These are phyloP conservation scores for Dalbergia oliveri DNA, from an alignment of 306 rosid species.

Conservation along the genomic window DNA sequence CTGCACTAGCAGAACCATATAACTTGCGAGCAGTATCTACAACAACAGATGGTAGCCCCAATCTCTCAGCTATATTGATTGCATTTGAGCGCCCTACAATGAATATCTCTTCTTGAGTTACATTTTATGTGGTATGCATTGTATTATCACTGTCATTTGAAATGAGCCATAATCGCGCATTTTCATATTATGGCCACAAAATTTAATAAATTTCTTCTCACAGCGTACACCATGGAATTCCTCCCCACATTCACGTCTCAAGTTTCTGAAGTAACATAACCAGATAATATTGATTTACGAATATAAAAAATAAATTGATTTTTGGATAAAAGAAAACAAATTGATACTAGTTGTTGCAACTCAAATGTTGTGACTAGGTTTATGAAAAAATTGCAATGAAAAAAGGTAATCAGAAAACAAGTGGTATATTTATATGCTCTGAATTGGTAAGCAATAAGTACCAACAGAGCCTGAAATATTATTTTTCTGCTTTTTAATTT, in stretches of 20 bases:
- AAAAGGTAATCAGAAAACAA: neutral
- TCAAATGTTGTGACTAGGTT: neutral
- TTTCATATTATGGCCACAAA: conserved; percentile 10
- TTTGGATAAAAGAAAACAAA: neutral
- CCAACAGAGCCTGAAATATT: neutral
- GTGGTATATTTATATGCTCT: conserved; percentile 9
- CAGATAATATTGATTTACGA: conserved; percentile 8
- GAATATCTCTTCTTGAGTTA: conserved; percentile 37
- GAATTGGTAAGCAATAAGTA: neutral
- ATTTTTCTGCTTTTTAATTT: neutral
- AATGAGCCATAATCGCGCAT: conserved; percentile 29
- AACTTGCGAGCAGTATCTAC: conserved; percentile 75
- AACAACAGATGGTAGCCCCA: conserved; percentile 76
- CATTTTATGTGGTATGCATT: neutral
- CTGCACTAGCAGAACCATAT: conserved; percentile 93
- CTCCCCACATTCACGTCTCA: neutral
- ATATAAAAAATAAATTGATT: conserved; percentile 11
- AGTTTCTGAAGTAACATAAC: neutral
- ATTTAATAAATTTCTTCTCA: neutral
- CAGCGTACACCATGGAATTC: neutral
- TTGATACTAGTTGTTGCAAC: neutral
- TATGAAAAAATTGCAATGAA: neutral
- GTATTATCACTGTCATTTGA: neutral
- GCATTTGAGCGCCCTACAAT: conserved; percentile 93
- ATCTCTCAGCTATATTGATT: conserved; percentile 88